phyloP scores from a whole-genome alignment of 116 monocot species.

The Zostera marina region DNA sequence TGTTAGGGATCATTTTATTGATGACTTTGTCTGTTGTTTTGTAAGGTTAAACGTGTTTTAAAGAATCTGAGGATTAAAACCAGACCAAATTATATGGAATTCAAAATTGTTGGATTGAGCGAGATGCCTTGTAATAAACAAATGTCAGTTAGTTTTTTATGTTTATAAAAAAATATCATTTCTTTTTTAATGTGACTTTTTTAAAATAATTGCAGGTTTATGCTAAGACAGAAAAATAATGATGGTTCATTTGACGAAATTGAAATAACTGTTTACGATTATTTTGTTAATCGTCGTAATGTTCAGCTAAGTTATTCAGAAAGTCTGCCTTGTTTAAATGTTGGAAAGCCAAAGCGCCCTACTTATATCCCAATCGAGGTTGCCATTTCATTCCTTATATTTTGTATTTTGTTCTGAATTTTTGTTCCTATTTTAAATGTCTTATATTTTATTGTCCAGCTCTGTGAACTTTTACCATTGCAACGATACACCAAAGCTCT shows the following conservation, averaged over 20 bases:
- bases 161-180: neutral
- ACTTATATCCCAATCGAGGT: slow-evolving; percentile 86
- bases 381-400: no score
- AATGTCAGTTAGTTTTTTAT: slow-evolving; percentile 12
- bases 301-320: slow-evolving; percentile 34
- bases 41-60: slow-evolving; percentile 59
- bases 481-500: slow-evolving; percentile 84
- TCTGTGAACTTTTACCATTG: slow-evolving; percentile 53
- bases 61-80: slow-evolving; percentile 64
- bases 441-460: slow-evolving; percentile 12
- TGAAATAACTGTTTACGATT: slow-evolving; percentile 66
- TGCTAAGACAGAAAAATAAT: slow-evolving; percentile 19
- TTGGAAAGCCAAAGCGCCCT: slow-evolving; percentile 79
- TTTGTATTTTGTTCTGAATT: no score
- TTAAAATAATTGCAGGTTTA: slow-evolving; percentile 26
- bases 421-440: neutral
- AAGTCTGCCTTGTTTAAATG: slow-evolving; percentile 69
- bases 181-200: neutral
- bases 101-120: slow-evolving; percentile 73
- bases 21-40: neutral
- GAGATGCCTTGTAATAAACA: slow-evolving; percentile 54
- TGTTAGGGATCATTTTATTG: neutral
- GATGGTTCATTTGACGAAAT: slow-evolving; percentile 1
- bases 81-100: slow-evolving; percentile 34
- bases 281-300: slow-evolving; percentile 32